Evolutionary conservation across 257 asterid species (phyloP), one percentile per base, ranked within the genome.

Genomic region (Capsicum rhomboideum): DNA sequence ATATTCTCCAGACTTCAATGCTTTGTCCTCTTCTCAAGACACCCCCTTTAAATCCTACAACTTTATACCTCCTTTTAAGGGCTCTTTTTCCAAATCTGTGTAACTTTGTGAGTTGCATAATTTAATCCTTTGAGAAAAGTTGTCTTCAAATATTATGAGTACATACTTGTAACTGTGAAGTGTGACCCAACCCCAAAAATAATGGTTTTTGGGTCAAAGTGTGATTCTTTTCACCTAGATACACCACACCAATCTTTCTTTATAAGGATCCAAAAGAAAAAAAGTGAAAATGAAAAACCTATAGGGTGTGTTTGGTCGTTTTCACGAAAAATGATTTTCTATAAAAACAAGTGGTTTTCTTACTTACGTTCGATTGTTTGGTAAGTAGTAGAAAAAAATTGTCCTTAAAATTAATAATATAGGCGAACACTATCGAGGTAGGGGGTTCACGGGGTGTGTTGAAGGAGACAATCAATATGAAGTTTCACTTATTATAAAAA

Each of bases 31-130:
- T 91, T 91, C 90, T 85, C 84, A 71, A 28, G 83, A 86, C 87
- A 81, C 89, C 90, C 88, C 89, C 88, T 89, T 91, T 89, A 86
- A 87, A 80, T 80, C 90, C 89, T 84, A 80, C 90, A 86, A 90
- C 96, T 91, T 92, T 90, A 88, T 90, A 90, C 63, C 94, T 87
- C 86, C 95, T 91, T 93, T 93, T 89, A 82, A 88, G 96, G 94
- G 91, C 86, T 88, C 53, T 34, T 37, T 89, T 86, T 87, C 91
- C 90, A 82, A 82, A 86, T 83, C 61, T 85, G 84, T 86, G 87
- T 85, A 79, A 90, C 92, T 93, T 91, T 93, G 75, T 93, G 75
- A 66, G 58, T 20, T 79, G 78, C 53, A 58, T 82, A 53, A 78
- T 82, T 78, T 71, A 82, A 20, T 79, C 85, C 81, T 42, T 44